A percentile compares a stretch with the other conserved stretches of the same genome.
These are phyloP conservation scores for Gastrolobium villosum DNA, from an alignment of 306 rosid species.

Conservation along the genomic window DNA sequence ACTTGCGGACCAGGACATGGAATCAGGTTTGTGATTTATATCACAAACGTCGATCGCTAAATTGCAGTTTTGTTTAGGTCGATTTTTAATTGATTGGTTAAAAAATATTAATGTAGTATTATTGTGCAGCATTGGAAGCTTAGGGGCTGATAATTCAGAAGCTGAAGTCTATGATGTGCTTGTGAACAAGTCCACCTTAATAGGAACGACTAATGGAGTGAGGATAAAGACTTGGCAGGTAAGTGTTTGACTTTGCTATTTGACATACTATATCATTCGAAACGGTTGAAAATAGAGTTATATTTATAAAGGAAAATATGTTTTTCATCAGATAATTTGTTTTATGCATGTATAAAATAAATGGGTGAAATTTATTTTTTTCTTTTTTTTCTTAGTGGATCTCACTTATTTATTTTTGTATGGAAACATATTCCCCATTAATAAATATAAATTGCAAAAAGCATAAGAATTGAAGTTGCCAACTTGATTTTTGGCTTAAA, in stretches of 20 bases:
- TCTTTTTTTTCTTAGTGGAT: too few species aligned
- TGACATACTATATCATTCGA: background rate
- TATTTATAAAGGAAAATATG: too few species aligned
- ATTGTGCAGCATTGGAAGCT: slow-evolving; percentile 17
- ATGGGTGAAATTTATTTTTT: too few species aligned
- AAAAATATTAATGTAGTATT: background rate
- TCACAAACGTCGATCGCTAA: background rate
- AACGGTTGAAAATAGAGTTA: background rate
- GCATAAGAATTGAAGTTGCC: background rate
- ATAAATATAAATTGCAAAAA: background rate
- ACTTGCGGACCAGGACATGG: slow-evolving; percentile 86
- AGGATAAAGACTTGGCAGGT: slow-evolving; percentile 89
- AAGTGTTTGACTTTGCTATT: background rate
- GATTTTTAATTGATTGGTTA: background rate
- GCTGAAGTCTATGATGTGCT: slow-evolving; percentile 66
- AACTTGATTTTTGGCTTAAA: background rate
- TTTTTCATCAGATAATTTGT: too few species aligned
- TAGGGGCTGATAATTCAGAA: too few species aligned
- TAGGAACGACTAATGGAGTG: slow-evolving; percentile 72
- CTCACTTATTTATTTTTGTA: too few species aligned
- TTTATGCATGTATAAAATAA: too few species aligned
- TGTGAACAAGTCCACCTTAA: slow-evolving; percentile 52
- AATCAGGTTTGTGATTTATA: slow-evolving; percentile 57
- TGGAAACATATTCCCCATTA: too few species aligned
- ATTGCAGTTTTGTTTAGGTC: background rate